Base-by-base conservation (phyloP, 306 rosid species). In the Delonix regia region DNA sequence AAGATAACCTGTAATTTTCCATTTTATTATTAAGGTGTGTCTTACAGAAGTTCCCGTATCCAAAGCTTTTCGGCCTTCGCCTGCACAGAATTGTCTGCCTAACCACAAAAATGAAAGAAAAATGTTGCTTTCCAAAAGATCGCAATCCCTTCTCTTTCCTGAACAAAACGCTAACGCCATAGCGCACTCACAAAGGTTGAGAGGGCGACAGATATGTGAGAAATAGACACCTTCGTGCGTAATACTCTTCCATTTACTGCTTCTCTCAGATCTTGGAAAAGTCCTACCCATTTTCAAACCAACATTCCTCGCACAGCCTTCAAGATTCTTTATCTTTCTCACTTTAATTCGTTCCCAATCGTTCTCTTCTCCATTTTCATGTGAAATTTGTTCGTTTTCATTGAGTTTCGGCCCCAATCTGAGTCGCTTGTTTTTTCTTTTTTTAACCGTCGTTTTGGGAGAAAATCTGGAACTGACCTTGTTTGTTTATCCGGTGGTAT, bases 261-360 rank as follows among this genome's bases (percentile, higher is more conserved):
- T 66, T 59, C 71, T 84, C 69, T 79, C 87, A 81, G 89, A 90
- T 90, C 92, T 84, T 78, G 79, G 34, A 62, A 12, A 64, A 74
- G 70, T 81, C 84, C 77, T 86, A 79, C 82, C 75, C 60, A 25
- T 51, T 25, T 38, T 27, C 59, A 66, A 24, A 13, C 22, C 18
- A 24, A 49, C 55, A 60, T 79, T 71, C 39, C 18, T 53, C 36
- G 25, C 42, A 13, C 47, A 74, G 41, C 65, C 59, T 28, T 65
- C 87, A 74, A 80, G 84, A 74, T 74, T 85, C 74, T 60, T 45
- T 69, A 41, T 72, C 81, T 7, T 68, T 75, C 79, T 6, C 76
- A 56, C 81, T 65, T 44, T 49, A 72, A 44, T 30, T 51, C 34
- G 22, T 21, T 18, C 16, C 33, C 9, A 42, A 25, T 27, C 25